Conservation (phyloP, 225 moss, liverwort and hornwort genomes). For the Lunularia cruciata region DNA sequence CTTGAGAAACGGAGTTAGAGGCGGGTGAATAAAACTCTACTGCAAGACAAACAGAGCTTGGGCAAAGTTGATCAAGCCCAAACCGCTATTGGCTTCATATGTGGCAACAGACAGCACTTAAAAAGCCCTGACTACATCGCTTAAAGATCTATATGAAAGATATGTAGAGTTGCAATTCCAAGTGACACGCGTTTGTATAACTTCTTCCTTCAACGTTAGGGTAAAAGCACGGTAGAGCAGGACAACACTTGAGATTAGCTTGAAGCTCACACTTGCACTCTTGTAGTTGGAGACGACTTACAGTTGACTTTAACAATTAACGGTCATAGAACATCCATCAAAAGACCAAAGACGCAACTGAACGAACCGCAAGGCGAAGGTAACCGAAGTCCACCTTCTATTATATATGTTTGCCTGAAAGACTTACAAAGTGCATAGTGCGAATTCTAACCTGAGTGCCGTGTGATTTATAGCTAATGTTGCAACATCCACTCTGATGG, state of each 20-base stretch:
- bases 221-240: background rate
- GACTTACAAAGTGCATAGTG: conserved; percentile 2
- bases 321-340: background rate
- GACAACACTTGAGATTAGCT: too few species aligned
- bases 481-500: conserved; percentile 52
- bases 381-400: background rate
- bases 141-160: background rate
- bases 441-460: conserved; percentile 10
- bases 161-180: too few species aligned
- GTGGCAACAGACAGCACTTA: too few species aligned
- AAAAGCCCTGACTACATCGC: too few species aligned
- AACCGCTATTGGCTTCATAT: background rate
- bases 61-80: background rate
- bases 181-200: too few species aligned
- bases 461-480: conserved; percentile 16
- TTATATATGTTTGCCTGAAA: background rate
- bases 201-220: background rate
- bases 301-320: background rate
- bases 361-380: background rate
- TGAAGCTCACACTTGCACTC: background rate
- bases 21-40: background rate
- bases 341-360: background rate
- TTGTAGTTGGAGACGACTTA: background rate
- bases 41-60: background rate
- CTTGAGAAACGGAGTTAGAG: background rate